Evolutionary conservation across 495 filamentous ascomycete species (phyloP).

Genomic region (Penicillium psychrofluorescens): DNA sequence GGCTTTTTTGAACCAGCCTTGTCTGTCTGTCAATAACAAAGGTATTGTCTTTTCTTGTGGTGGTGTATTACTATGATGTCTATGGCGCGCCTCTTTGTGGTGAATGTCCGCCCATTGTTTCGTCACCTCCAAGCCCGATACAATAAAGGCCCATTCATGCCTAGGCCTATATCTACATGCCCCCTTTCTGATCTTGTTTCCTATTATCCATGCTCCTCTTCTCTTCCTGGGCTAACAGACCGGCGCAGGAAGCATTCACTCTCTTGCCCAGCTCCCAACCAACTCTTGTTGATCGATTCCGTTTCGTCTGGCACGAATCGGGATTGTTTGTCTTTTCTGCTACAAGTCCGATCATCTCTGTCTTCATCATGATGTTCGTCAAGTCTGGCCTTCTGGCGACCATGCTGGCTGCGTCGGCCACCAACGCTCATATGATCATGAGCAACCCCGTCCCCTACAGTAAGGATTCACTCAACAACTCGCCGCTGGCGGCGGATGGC

Average conservation of each 20-base stretch:
- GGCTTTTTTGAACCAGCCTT: slow-evolving; percentile 4
- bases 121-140: background rate
- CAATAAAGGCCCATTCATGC: slow-evolving; percentile 1
- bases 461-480: slow-evolving; percentile 41
- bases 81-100: background rate
- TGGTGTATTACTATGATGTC: background rate
- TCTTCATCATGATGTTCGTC: slow-evolving; percentile 32
- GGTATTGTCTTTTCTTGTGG: slow-evolving; percentile 13
- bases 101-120: background rate
- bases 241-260: slow-evolving; percentile 4
- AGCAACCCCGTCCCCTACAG: slow-evolving; percentile 58
- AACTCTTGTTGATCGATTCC: slow-evolving; percentile 14
- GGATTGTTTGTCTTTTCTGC: slow-evolving; percentile 6
- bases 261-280: slow-evolving; percentile 15
- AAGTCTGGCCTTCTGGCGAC: slow-evolving; percentile 28
- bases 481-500: slow-evolving; percentile 53
- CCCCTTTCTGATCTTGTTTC: background rate
- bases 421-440: slow-evolving; percentile 65
- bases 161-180: background rate
- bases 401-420: slow-evolving; percentile 42
- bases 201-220: background rate
- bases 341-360: background rate
- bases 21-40: slow-evolving; percentile 7
- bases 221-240: slow-evolving; percentile 1
- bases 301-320: slow-evolving; percentile 39